Conservation (phyloP, 2,329 filamentous ascomycete genomes). For the Neocatenulostroma microsporum region DNA sequence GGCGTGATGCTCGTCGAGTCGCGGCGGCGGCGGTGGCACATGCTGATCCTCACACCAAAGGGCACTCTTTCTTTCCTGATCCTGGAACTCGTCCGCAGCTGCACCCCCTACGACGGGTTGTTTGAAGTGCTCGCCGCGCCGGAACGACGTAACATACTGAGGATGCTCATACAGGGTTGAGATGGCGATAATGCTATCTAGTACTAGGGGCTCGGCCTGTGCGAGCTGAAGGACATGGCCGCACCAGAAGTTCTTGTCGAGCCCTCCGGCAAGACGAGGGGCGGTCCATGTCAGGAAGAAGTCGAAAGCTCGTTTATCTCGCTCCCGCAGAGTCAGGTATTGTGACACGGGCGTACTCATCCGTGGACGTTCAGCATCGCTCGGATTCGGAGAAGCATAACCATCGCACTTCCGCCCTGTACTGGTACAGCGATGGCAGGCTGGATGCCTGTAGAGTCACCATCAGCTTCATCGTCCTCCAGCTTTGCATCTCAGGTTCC, state of each 20-base stretch:
- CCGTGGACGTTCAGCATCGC: neutral
- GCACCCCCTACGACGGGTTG: too few relatives aligned
- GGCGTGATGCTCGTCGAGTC: constrained; percentile 10
- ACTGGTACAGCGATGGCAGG: constrained; percentile 45
- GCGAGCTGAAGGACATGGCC: constrained; percentile 20
- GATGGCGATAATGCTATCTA: constrained; percentile 17
- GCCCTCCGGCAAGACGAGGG: constrained; percentile 14
- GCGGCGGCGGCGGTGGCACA: neutral
- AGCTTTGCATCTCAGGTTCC: too few relatives aligned
- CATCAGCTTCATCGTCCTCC: too few relatives aligned
- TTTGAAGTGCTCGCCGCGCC: neutral
- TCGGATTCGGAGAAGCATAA: constrained; percentile 27
- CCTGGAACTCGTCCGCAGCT: too few relatives aligned
- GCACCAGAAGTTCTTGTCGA: constrained; percentile 23
- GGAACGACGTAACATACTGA: constrained; percentile 14
- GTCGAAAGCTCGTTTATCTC: constrained; percentile 14
- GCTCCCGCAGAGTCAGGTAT: constrained; percentile 3
- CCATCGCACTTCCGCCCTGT: constrained; percentile 50
- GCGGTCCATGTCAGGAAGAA: constrained; percentile 18
- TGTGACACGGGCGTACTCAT: constrained; percentile 3
- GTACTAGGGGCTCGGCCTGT: constrained; percentile 16
- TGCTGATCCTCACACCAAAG: too few relatives aligned
- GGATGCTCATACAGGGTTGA: constrained; percentile 19
- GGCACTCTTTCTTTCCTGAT: too few relatives aligned
- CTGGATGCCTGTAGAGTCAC: too few relatives aligned